These are phyloP conservation scores for Raphidocelis subcapitata DNA, from an alignment of 139 green algal genomes.

Conservation along the genomic window DNA sequence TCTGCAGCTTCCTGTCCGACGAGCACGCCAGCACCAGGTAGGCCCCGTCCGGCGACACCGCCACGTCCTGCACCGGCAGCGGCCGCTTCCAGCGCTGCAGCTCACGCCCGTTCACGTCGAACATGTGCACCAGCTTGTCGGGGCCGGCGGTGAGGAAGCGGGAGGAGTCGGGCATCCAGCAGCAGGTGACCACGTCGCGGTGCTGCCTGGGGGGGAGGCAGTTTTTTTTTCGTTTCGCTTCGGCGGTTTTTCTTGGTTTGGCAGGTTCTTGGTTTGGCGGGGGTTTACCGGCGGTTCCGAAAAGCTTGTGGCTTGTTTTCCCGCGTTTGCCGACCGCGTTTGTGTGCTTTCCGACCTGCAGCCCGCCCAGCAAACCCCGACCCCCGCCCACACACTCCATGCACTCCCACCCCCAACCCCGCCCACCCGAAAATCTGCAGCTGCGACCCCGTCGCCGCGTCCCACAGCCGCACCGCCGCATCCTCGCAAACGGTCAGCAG, in stretches of 20 bases:
- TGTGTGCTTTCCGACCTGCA: background rate
- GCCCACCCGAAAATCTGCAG: constrained; percentile 39
- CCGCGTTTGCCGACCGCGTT: no score
- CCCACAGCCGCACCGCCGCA: constrained; percentile 57
- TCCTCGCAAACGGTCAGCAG: constrained; percentile 66
- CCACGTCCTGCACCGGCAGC: constrained; percentile 78
- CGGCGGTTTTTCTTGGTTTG: no score
- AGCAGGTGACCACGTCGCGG: constrained; percentile 63
- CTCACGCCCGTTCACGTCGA: constrained; percentile 49
- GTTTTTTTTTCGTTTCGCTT: no score
- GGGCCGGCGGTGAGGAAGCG: constrained; percentile 69
- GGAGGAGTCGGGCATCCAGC: constrained; percentile 79
- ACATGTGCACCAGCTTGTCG: constrained; percentile 69
- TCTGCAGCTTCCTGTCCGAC: constrained; percentile 62
- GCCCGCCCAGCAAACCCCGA: background rate
- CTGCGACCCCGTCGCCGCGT: constrained; percentile 45
- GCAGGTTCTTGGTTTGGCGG: no score
- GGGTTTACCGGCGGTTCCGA: no score
- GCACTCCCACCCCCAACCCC: background rate
- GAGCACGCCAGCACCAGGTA: constrained; percentile 57
- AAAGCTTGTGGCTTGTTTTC: no score
- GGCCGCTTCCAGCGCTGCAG: constrained; percentile 57
- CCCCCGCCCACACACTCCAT: background rate
- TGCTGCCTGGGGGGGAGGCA: constrained; percentile 54
- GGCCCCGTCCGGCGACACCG: constrained; percentile 60